Evolutionary conservation across 257 asterid species (phyloP).

Genomic region (Paulownia fortunei): DNA sequence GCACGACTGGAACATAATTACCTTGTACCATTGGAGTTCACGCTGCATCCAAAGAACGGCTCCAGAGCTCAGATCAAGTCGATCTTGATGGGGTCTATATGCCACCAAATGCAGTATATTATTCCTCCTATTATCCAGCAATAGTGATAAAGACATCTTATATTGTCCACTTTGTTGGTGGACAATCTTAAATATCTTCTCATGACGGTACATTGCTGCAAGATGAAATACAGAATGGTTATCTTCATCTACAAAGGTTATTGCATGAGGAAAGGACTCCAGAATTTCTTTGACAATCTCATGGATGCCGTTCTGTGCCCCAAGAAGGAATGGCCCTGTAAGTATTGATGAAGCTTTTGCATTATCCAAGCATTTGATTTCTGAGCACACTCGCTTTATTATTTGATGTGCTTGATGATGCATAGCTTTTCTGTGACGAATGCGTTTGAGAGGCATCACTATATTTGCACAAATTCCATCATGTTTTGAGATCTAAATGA

Average conservation of each 20-base stretch:
- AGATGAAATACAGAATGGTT: conserved; percentile 33
- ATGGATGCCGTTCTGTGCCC: conserved; percentile 31
- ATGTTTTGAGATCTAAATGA: too few species aligned
- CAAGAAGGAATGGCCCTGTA: conserved; percentile 28
- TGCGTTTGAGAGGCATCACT: conserved; percentile 32
- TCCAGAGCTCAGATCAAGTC: not conserved
- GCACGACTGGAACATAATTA: not conserved
- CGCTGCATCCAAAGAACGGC: conserved; percentile 36
- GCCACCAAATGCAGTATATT: conserved; percentile 37
- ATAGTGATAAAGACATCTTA: conserved; percentile 17
- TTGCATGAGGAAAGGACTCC: conserved; percentile 36
- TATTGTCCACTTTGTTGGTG: conserved; percentile 26
- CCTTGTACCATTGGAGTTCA: conserved; percentile 40
- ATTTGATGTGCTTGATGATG: conserved; percentile 34
- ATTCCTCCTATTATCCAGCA: conserved; percentile 26
- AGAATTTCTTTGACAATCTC: conserved; percentile 38
- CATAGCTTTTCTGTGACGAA: conserved; percentile 32
- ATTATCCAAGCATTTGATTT: conserved; percentile 28
- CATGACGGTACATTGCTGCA: conserved; percentile 35
- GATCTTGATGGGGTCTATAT: not conserved
- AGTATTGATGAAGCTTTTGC: conserved; percentile 28
- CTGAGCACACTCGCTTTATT: conserved; percentile 26
- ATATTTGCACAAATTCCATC: not conserved
- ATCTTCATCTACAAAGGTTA: conserved; percentile 35
- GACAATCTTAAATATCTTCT: conserved; percentile 31